Base-by-base conservation (phyloP, 2,329 filamentous ascomycete genomes). In the Aspergillus pseudonomiae region DNA sequence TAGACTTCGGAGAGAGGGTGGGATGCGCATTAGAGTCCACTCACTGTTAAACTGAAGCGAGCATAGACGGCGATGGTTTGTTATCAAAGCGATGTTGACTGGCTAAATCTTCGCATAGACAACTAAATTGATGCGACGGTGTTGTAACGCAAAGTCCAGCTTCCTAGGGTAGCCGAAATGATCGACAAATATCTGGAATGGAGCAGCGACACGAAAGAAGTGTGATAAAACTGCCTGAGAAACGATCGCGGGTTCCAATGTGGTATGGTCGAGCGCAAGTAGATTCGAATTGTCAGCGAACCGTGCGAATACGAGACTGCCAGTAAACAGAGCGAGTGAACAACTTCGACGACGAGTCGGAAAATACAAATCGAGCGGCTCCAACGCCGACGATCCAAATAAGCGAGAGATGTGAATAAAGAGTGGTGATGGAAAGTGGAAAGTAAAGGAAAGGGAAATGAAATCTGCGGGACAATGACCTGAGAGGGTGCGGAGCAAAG, bases 271-370 rank as follows among this genome's bases (percentile, higher is more conserved):
- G 12, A 59, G 24, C 46, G n/a, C 32, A 39, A 32, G 19, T 4
- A 24, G 7, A 36, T n/a, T 14, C 14, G n/a, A 36, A 56, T 24
- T n/a, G 32, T 21, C 6, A 46, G 24, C 41, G 36, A 19, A 19
- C 16, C 36, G 36, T 41, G 36, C 36, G 36, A 36, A 53, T 34
- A 34, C 14, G 12, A 50, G 39, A 45, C 3, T 30, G 26, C 34
- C 7, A 19, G 55, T 54, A 48, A 43, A 58, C 12, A 50, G 60
- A 63, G 57, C 53, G 57, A 63, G 57, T 43, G 61, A 63, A 30
- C 12, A 34, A 30, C 30, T 52, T 57, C 12, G 36, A 36, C 56
- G 30, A 48, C 14, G 32, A 39, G 30, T 45, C 32, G 26, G 16
- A 50, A 32, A 26, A 24, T 28, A 32, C 30, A n/a, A 12, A 45